These are phyloP conservation scores for Geranium incanum DNA, from an alignment of 441 rosid genomes.

Conservation along the genomic window DNA sequence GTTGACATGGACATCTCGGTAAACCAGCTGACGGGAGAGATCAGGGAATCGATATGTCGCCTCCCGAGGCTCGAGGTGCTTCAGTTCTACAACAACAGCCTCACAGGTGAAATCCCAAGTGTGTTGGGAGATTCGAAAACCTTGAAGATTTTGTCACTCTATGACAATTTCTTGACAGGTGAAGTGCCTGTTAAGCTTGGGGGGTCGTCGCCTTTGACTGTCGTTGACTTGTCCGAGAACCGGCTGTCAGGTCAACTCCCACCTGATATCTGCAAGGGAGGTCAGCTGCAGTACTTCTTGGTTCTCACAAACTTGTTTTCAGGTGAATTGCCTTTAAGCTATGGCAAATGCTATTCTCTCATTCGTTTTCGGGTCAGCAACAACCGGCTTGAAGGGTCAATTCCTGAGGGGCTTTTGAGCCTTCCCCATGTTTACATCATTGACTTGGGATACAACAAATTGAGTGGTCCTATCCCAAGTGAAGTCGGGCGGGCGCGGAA, in stretches of 20 bases:
- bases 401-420: constrained; percentile 54
- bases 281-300: constrained; percentile 69
- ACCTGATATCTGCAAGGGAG: constrained; percentile 53
- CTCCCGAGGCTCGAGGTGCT: constrained; percentile 71
- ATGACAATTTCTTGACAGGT: constrained; percentile 65
- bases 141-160: constrained; percentile 57
- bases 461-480: constrained; percentile 55
- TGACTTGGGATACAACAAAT: constrained; percentile 60
- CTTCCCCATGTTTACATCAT: constrained; percentile 83
- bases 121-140: constrained; percentile 53
- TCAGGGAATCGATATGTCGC: constrained; percentile 67
- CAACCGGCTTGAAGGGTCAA: constrained; percentile 53
- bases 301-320: constrained; percentile 61
- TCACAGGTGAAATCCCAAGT: constrained; percentile 69
- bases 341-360: constrained; percentile 57
- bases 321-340: constrained; percentile 55
- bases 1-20: constrained; percentile 82
- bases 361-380: constrained; percentile 75
- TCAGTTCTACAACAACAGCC: constrained; percentile 91
- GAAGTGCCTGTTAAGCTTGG: constrained; percentile 69
- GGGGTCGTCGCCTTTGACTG: constrained; percentile 41
- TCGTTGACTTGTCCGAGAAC: constrained; percentile 80
- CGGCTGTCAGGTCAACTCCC: constrained; percentile 68
- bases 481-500: constrained; percentile 54
- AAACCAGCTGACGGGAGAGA: constrained; percentile 55